Conservation (phyloP, 306 rosid genomes). For the Benincasa hispida region DNA sequence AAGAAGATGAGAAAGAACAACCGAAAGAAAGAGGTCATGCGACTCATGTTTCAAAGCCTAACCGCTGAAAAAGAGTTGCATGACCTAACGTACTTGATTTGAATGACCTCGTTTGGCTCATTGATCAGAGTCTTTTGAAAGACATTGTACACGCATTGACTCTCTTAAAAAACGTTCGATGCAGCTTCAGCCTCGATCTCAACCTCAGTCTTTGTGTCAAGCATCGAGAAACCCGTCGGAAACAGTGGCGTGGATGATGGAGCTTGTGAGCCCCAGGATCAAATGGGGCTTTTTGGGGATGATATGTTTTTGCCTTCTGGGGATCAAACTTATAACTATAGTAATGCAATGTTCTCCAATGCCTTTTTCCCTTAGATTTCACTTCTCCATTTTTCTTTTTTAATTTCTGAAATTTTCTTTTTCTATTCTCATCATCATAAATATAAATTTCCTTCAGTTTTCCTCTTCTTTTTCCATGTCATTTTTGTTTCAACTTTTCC, state of each 20-base stretch:
- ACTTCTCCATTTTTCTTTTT: no score
- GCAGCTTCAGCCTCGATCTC: background rate
- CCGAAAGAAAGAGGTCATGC: no score
- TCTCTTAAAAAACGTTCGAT: background rate
- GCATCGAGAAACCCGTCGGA: background rate
- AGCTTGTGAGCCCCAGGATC: background rate
- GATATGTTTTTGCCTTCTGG: conserved; percentile 8
- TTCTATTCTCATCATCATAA: no score
- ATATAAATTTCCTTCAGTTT: no score
- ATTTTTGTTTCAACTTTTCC: no score
- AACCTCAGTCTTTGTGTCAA: background rate
- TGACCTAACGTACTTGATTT: conserved; percentile 10
- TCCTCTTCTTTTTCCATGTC: no score
- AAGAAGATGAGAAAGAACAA: conserved; percentile 17
- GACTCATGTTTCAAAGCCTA: conserved; percentile 12
- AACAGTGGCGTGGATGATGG: background rate
- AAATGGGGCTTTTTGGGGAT: conserved; percentile 5
- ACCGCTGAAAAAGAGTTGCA: background rate
- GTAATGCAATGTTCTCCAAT: conserved; percentile 5
- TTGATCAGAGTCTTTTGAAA: conserved; percentile 18
- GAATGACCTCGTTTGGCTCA: conserved; percentile 16
- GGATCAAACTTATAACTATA: background rate
- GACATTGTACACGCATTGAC: conserved; percentile 9
- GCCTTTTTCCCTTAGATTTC: conserved; percentile 9
- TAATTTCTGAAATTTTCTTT: no score